Evolutionary conservation across 2,329 filamentous ascomycete species (phyloP).

Genomic region (Helminthosporium solani): DNA sequence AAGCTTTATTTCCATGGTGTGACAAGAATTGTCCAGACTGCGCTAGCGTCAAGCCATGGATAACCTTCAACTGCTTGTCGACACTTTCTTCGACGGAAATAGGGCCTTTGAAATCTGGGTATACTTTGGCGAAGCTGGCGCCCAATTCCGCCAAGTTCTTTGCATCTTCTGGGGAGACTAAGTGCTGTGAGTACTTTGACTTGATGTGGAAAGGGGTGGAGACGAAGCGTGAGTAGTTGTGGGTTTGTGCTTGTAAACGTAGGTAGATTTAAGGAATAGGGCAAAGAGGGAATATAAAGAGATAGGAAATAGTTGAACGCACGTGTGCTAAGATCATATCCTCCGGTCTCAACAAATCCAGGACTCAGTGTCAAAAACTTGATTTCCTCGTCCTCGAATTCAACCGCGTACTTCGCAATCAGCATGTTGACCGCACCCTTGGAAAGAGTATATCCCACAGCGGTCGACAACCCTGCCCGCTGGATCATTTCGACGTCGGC

Average conservation of each 20-base stretch:
- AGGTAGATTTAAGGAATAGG: too few species aligned
- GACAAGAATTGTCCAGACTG: conserved; percentile 12
- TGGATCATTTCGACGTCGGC: conserved; percentile 35
- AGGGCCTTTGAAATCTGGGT: conserved; percentile 13
- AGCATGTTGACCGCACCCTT: conserved; percentile 47
- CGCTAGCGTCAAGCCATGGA: conserved; percentile 6
- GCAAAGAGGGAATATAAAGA: too few species aligned
- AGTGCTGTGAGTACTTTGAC: not conserved
- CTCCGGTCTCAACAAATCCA: conserved; percentile 20
- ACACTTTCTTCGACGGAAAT: conserved; percentile 12
- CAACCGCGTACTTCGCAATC: conserved; percentile 45
- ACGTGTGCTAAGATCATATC: not conserved
- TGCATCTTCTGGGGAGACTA: conserved; percentile 1
- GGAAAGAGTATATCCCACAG: conserved; percentile 38
- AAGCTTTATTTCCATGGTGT: conserved; percentile 13
- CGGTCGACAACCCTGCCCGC: conserved; percentile 20
- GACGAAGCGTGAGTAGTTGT: too few species aligned
- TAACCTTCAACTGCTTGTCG: conserved; percentile 13
- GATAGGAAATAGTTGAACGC: not conserved
- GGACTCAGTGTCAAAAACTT: conserved; percentile 23
- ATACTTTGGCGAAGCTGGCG: conserved; percentile 5
- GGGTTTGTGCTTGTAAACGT: too few species aligned
- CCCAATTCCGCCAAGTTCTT: not conserved
- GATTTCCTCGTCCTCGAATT: conserved; percentile 27
- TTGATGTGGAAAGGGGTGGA: not conserved